Conservation (phyloP, 2,329 filamentous ascomycete genomes). For the Didymella pomorum region DNA sequence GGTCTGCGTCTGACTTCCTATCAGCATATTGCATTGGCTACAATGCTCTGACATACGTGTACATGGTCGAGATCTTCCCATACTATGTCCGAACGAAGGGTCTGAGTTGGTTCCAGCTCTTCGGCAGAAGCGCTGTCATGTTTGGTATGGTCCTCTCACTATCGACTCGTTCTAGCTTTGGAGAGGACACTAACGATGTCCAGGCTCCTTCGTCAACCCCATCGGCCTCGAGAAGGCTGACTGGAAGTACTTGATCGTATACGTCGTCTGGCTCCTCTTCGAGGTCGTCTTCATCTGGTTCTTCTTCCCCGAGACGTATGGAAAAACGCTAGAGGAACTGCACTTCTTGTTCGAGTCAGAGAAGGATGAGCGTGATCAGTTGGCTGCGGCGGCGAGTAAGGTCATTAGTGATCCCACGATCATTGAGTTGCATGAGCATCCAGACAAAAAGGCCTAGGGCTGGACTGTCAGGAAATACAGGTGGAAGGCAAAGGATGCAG, state of each 20-base stretch:
- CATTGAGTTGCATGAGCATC: slow-evolving; percentile 34
- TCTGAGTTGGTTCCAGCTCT: slow-evolving; percentile 66
- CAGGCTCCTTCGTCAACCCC: slow-evolving; percentile 66
- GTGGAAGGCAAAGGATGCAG: too few relatives aligned
- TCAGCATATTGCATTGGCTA: slow-evolving; percentile 64
- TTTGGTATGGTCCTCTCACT: slow-evolving; percentile 48
- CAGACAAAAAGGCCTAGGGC: slow-evolving; percentile 36
- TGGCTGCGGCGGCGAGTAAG: slow-evolving; percentile 36
- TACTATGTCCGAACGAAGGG: slow-evolving; percentile 61
- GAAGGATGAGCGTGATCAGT: slow-evolving; percentile 29
- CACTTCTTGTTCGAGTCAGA: slow-evolving; percentile 47
- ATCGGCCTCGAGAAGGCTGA: slow-evolving; percentile 66
- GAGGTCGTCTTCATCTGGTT: slow-evolving; percentile 49
- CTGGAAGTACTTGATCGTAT: slow-evolving; percentile 72
- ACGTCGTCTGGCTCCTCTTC: slow-evolving; percentile 51
- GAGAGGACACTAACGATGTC: background rate
- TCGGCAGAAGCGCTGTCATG: slow-evolving; percentile 67
- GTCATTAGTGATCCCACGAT: slow-evolving; percentile 28
- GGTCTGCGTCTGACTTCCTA: background rate
- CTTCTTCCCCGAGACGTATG: slow-evolving; percentile 46
- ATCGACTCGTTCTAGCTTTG: too few relatives aligned
- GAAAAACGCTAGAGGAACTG: slow-evolving; percentile 46
- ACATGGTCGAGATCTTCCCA: slow-evolving; percentile 60
- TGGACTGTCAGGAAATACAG: too few relatives aligned
- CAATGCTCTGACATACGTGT: slow-evolving; percentile 66